Base-by-base conservation (phyloP, 2,329 filamentous ascomycete species). In the Neocatenulostroma microsporum region DNA sequence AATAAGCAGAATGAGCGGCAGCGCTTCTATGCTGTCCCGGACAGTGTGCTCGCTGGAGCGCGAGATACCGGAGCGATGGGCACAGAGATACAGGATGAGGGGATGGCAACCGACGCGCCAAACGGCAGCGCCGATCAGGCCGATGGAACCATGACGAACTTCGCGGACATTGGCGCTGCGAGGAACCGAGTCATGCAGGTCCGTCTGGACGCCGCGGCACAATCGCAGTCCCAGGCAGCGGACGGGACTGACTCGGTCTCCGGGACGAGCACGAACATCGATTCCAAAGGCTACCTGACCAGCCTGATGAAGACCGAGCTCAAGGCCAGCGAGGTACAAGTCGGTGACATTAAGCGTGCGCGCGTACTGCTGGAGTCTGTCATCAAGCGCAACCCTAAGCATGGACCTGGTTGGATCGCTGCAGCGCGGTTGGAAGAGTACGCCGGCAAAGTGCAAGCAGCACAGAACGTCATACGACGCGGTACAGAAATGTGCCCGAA, bases 111-210 rank as follows among this genome's bases (percentile, higher is more conserved):
- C 1, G 53, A 78, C 2, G 61, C 66, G 2, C 35, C 42, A 3
- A 65, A 70, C 31, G 64, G 61, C 19, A 49, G 54, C 14, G 60
- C 55, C 20, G 74, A 80, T 40, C 64, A 61, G 33, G 59, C 63
- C 3, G 87, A 94, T 54, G 88, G 89, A 2, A 94, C 87, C 1
- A 91, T 94, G 76, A 98, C 89, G 9, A 95, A 98, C 58, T 98
- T 98, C 58, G 89, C 89, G 29, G 84, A 94, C 61, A 96, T 98
- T 45, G 91, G 93, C 62, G 87, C 88, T 29, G 93, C 91, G 15
- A 80, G 91, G 66, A 86, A 95, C 67, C 95, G 94, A 62, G 91
- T 95, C 26, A 73, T 98, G 36, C 83, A 94, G 58, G 89, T 93
- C n/a, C 80, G 85, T 49, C 70, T 98, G 27, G 89, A 96, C 53